Base-by-base conservation (phyloP, 192 early-diverging fungal species). In the Mortierella antarctica region DNA sequence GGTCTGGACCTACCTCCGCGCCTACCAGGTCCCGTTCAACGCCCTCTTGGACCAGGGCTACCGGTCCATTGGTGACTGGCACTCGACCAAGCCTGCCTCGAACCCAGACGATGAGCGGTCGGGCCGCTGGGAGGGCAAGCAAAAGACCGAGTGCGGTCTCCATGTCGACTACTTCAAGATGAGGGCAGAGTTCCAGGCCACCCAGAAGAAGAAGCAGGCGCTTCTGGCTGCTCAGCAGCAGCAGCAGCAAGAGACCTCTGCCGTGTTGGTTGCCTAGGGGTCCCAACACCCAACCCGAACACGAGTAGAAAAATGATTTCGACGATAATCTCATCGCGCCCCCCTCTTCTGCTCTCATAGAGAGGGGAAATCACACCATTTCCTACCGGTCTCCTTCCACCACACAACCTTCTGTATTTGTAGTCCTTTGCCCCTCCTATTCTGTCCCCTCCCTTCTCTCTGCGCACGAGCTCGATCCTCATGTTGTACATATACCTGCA, bases 131-230 rank as follows among this genome's bases (percentile, higher is more conserved):
- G 86, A 88, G 57, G 95, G 95, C 7, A 87, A 91, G 60, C 87
- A 92, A 62, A 97, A 98, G 87, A 91, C 93, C 3, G 97, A 98
- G 85, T 98, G 97, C 75, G 97, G 97, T 0, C 75, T 98, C 47
- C 97, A 98, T 86, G 96, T 97, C 84, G 95, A 98, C 77, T 98
- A 97, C 82, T 95, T 97, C 83, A 92, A 94, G 84, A 95, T 97
- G 94, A 85, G 94, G 40, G 86, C 92, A 7, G 89, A 88, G 42
- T 96, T 91, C 82, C 71, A 93, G 65, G 93, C 92, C 0, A 87
- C 92, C 21, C 89, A 89, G 82, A 93, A 95, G 86, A 89, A 91
- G 86, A 85, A 87, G 78, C 89, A 92, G 47, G 80, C 67, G 0
- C 55, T 74, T 11, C 58, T 82, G 12, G 70, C 80, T 58, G 66